Percentiles rank a stretch among this genome's conserved stretches.
phyloP scores from a whole-genome alignment of 2,329 filamentous ascomycete genomes.

The Fusarium graminum region DNA sequence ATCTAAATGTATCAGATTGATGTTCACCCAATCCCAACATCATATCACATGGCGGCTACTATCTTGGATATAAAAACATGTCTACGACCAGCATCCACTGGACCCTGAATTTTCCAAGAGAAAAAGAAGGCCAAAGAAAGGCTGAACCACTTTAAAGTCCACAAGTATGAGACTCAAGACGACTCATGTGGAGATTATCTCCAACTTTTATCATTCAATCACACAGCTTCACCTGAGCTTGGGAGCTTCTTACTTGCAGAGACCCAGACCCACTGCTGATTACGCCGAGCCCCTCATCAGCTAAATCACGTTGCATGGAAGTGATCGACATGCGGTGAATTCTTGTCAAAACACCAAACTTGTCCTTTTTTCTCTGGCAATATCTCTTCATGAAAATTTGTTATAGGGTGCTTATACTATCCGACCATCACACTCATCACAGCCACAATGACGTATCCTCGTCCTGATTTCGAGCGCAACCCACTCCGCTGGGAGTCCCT shows the following conservation, averaged over 20 bases:
- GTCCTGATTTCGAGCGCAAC: slow-evolving; percentile 72
- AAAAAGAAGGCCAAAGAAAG: slow-evolving; percentile 31
- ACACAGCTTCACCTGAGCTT: slow-evolving; percentile 13
- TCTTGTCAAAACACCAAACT: slow-evolving; percentile 18
- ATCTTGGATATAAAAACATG: background rate
- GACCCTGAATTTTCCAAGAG: slow-evolving; percentile 16
- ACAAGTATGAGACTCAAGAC: slow-evolving; percentile 21
- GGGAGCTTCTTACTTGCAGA: slow-evolving; percentile 27
- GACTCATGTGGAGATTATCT: slow-evolving; percentile 38
- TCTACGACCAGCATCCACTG: background rate
- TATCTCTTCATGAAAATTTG: slow-evolving; percentile 6
- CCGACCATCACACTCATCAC: background rate
- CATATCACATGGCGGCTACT: background rate
- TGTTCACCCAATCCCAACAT: background rate
- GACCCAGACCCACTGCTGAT: slow-evolving; percentile 35
- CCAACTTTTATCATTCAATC: slow-evolving; percentile 38
- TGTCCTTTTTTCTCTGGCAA: slow-evolving; percentile 4
- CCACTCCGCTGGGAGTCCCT: slow-evolving; percentile 70
- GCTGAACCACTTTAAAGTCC: slow-evolving; percentile 38
- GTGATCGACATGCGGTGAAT: slow-evolving; percentile 31
- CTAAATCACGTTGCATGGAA: slow-evolving; percentile 3
- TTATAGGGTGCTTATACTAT: background rate
- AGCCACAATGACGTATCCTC: slow-evolving; percentile 64
- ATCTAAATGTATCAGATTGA: background rate
- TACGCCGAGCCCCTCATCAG: slow-evolving; percentile 36